Conservation (phyloP, 169 alveolate genomes). For the Ichthyophthirius multifiliis region DNA sequence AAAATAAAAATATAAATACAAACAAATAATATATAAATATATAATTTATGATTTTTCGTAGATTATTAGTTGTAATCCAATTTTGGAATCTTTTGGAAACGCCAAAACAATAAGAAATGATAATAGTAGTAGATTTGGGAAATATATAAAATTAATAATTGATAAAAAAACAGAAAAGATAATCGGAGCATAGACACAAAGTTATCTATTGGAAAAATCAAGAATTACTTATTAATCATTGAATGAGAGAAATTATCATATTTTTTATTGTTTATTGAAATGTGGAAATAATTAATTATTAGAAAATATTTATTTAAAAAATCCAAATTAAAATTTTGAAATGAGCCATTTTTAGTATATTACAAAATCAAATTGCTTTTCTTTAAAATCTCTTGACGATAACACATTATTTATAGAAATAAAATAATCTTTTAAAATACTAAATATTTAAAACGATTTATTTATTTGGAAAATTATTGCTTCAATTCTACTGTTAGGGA, state of each 20-base stretch:
- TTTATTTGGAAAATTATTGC: slow-evolving; percentile 84
- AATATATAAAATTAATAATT: slow-evolving; percentile 57
- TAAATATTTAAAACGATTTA: slow-evolving; percentile 85
- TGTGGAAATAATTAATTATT: slow-evolving; percentile 80
- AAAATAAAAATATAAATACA: no score
- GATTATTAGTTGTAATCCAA: slow-evolving; percentile 88
- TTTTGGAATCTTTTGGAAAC: slow-evolving; percentile 91
- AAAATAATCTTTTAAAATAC: slow-evolving; percentile 85
- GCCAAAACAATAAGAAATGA: slow-evolving; percentile 91
- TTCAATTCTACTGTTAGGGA: slow-evolving; percentile 95
- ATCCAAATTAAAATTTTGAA: slow-evolving; percentile 6
- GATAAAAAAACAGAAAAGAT: slow-evolving; percentile 39
- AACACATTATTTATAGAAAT: slow-evolving; percentile 90
- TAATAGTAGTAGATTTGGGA: slow-evolving; percentile 92
- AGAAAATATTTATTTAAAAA: slow-evolving; percentile 49
- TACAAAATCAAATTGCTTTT: slow-evolving; percentile 83
- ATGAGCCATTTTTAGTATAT: slow-evolving; percentile 62
- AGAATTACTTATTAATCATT: slow-evolving; percentile 93
- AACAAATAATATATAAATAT: no score
- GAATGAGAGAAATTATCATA: slow-evolving; percentile 96
- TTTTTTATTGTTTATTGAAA: slow-evolving; percentile 93
- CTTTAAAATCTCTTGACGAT: slow-evolving; percentile 94
- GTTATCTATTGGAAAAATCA: slow-evolving; percentile 97
- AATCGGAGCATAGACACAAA: slow-evolving; percentile 78
- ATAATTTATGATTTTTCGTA: no score